Conservation (phyloP, 768 basidiomycete species). For the Amanita rubescens region DNA sequence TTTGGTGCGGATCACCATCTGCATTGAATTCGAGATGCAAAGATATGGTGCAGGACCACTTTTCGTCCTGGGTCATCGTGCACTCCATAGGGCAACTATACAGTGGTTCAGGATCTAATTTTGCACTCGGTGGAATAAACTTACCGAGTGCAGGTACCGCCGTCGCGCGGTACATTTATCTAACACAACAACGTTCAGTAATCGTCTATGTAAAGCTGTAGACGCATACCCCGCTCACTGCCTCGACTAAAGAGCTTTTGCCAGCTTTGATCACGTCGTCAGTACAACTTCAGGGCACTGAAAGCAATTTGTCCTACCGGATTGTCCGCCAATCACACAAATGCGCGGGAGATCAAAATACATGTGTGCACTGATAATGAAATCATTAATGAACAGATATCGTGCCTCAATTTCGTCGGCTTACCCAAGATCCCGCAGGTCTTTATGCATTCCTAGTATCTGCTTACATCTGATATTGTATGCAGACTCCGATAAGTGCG, state of each 20-base stretch:
- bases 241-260: conserved; percentile 55
- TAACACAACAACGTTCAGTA: conserved; percentile 13
- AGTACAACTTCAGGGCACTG: not conserved
- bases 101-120: not conserved
- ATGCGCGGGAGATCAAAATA: conserved; percentile 43
- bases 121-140: not conserved
- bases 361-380: conserved; percentile 24
- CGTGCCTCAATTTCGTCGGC: too few species aligned
- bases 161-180: conserved; percentile 57
- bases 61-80: conserved; percentile 32
- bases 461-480: too few species aligned
- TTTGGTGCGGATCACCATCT: conserved; percentile 17
- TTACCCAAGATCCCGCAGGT: too few species aligned
- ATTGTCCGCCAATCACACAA: conserved; percentile 50
- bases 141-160: conserved; percentile 53
- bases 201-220: not conserved
- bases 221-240: conserved; percentile 39
- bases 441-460: too few species aligned
- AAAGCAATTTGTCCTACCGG: conserved; percentile 27
- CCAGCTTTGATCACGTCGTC: conserved; percentile 31
- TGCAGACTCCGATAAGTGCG: too few species aligned
- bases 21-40: conserved; percentile 19
- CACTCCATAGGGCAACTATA: conserved; percentile 50
- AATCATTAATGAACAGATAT: too few species aligned
- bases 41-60: conserved; percentile 38